phyloP scores from a whole-genome alignment of 1,284 basidiomycete species.

The Ganoderma sinense region DNA sequence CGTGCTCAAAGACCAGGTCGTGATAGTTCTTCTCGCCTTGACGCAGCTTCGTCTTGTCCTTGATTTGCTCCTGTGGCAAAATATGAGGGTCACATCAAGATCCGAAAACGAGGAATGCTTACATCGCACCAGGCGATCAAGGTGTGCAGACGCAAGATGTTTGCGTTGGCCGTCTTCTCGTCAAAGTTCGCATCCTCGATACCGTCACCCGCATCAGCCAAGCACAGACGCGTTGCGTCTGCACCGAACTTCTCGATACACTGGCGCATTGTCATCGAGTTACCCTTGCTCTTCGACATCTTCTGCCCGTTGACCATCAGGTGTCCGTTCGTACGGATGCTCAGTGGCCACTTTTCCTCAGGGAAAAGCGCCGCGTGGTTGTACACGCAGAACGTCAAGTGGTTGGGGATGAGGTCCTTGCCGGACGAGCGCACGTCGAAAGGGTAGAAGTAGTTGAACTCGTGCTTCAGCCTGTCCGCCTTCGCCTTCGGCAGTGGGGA shows the following conservation, averaged over 20 bases:
- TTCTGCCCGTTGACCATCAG: constrained; percentile 99
- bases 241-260: constrained; percentile 90
- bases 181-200: constrained; percentile 99
- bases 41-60: constrained; percentile 74
- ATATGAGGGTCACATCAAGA: background rate
- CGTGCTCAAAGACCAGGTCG: constrained; percentile 91
- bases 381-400: constrained; percentile 95
- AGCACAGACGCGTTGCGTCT: constrained; percentile 89
- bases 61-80: constrained; percentile 72
- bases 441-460: constrained; percentile 98
- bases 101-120: constrained; percentile 31
- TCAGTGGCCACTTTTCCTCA: constrained; percentile 91
- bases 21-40: constrained; percentile 78
- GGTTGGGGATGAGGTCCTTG: constrained; percentile 97
- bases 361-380: constrained; percentile 95
- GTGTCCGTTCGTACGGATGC: constrained; percentile 96
- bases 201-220: constrained; percentile 98
- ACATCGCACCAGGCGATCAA: constrained; percentile 94
- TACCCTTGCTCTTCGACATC: constrained; percentile 98
- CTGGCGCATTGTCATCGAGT: constrained; percentile 83
- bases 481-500: constrained; percentile 78
- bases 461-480: constrained; percentile 86
- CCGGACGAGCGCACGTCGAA: constrained; percentile 99
- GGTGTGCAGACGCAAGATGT: constrained; percentile 94
- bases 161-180: constrained; percentile 98